phyloP scores from a whole-genome alignment of 2,329 filamentous ascomycete species.

The Paraconiothyrium sp. region DNA sequence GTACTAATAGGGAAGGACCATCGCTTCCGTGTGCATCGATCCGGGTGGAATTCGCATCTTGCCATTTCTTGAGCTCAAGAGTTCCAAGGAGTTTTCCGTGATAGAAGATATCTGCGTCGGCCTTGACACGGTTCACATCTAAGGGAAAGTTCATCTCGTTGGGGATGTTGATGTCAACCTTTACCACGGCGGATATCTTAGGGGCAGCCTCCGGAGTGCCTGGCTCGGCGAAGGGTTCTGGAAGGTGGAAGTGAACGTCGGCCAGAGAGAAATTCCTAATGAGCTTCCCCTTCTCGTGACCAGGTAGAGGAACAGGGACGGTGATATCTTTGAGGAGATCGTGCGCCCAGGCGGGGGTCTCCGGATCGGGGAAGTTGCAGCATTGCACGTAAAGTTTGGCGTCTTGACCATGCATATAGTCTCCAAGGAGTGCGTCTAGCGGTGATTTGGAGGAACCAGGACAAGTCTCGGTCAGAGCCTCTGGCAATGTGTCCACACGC shows the following conservation, averaged over 20 bases:
- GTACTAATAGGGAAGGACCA: constrained; percentile 73
- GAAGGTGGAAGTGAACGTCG: constrained; percentile 86
- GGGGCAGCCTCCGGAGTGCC: constrained; percentile 77
- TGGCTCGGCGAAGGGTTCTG: constrained; percentile 80
- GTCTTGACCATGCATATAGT: constrained; percentile 82
- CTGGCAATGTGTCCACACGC: constrained; percentile 76
- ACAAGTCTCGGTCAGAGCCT: constrained; percentile 75
- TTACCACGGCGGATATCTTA: constrained; percentile 82
- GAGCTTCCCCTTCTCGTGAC: constrained; percentile 80
- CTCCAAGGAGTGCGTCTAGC: constrained; percentile 80
- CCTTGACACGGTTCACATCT: constrained; percentile 78
- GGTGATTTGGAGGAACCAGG: constrained; percentile 82
- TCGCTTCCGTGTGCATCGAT: constrained; percentile 66
- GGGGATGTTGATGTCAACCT: constrained; percentile 81
- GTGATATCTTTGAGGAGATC: constrained; percentile 83
- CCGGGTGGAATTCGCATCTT: constrained; percentile 81
- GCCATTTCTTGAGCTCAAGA: constrained; percentile 83
- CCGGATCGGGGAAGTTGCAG: constrained; percentile 69
- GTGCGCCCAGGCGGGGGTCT: constrained; percentile 83
- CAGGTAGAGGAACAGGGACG: constrained; percentile 84
- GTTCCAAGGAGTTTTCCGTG: constrained; percentile 79
- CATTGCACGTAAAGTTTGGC: constrained; percentile 86
- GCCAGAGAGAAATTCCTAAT: constrained; percentile 88
- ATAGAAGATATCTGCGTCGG: constrained; percentile 83
- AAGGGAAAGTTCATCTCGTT: constrained; percentile 87